Conservation (phyloP, 2,329 filamentous ascomycete species). For the Stachybotrys chartarum region DNA sequence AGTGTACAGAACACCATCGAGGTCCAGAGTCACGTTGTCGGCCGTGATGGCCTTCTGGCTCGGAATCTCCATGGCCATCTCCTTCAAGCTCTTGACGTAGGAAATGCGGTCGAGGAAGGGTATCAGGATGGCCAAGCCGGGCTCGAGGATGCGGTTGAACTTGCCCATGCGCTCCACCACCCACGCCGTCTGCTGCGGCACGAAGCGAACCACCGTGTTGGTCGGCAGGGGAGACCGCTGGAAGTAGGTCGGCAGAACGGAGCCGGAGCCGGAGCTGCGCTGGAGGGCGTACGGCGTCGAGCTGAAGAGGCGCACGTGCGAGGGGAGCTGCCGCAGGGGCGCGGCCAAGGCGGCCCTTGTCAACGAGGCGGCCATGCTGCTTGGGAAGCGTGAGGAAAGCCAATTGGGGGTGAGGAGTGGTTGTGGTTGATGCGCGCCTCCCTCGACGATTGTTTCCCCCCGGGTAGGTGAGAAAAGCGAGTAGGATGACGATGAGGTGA, state of each 20-base stretch:
- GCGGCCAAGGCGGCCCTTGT: conserved; percentile 20
- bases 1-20: conserved; percentile 93
- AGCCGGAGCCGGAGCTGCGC: conserved; percentile 21
- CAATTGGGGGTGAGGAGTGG: conserved; percentile 5
- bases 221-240: conserved; percentile 68
- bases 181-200: conserved; percentile 99
- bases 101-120: conserved; percentile 93
- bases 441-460: background rate
- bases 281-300: conserved; percentile 23
- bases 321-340: conserved; percentile 3
- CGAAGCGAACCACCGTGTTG: conserved; percentile 92
- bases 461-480: background rate
- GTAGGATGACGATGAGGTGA: background rate
- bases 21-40: conserved; percentile 93
- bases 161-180: conserved; percentile 99
- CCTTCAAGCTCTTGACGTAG: conserved; percentile 97
- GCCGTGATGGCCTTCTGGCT: conserved; percentile 97
- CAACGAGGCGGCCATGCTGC: conserved; percentile 20
- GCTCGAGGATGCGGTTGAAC: conserved; percentile 88
- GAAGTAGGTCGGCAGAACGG: conserved; percentile 65
- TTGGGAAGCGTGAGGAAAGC: background rate
- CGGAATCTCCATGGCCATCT: conserved; percentile 92
- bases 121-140: conserved; percentile 80
- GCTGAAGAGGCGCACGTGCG: conserved; percentile 18
- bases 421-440: background rate